Evolutionary conservation across 352 stramenopile genomes (phyloP), one percentile per base, ranked within the genome.

Genomic region (Phytophthora niederhauseri): DNA sequence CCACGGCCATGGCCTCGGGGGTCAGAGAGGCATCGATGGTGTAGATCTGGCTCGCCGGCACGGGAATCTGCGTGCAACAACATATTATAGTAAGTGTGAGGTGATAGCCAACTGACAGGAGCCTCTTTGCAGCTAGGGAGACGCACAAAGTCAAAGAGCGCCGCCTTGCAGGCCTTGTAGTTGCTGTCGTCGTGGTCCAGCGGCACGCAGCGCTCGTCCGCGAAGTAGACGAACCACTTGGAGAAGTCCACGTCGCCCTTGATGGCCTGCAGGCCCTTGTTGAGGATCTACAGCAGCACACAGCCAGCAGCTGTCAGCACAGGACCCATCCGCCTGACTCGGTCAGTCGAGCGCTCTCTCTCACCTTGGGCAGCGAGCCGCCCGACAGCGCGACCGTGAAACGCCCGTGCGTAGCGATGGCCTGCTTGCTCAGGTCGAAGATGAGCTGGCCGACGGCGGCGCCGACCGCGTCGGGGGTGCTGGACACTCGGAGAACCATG

Each of bases 151-250:
- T 89, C 81, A 24, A 99, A 96, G 51, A 99, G 89, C 31, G 85
- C 80, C 30, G 92, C 76, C 59, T 95, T 90, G 79, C 97, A 97
- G 0, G 94, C 90, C 66, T 97, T 93, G 76, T 97, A 95, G 85
- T 99, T 99, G 70, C 93, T 99, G 81, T 99, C 97, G 17, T 84
- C 78, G 81, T 98, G 64, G 58, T 97, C 85, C 20, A 95, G 77
- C 8, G 89, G 75, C 30, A 99, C 98, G 66, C 94, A 99, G 66
- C 98, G 93, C 80, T 99, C 98, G 76, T 99, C 98, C 2, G 97
- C 96, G 70, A 99, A 98, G 73, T 98, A 97, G n/a, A 99, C 91
- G 64, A 98, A 93, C 95, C 97, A 99, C 67, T 98, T 98, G 52
- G 90, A 85, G 75, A 97, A 99, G 61, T 99, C 89, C 28, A 98